phyloP scores from a whole-genome alignment of 148 eudicot species.

The Selenicereus undatus region DNA sequence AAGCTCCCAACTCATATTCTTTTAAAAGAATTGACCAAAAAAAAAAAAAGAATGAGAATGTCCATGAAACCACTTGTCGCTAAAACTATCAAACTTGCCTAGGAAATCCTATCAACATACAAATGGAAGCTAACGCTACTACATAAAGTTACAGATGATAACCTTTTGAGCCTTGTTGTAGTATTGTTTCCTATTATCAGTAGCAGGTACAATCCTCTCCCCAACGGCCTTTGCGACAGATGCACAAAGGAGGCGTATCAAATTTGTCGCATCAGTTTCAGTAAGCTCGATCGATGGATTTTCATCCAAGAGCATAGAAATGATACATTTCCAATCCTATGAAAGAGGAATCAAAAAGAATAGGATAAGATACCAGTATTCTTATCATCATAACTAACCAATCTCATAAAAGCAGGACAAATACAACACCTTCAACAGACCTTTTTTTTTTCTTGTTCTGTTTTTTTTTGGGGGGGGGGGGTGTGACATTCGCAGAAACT shows the following conservation, averaged over 20 bases:
- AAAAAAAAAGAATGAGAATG: background rate
- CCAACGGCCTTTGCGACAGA: slow-evolving; percentile 92
- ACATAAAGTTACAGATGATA: slow-evolving; percentile 4
- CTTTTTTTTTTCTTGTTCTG: background rate
- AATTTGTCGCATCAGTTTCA: slow-evolving; percentile 81
- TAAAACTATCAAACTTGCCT: background rate
- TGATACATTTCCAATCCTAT: slow-evolving; percentile 94
- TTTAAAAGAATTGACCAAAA: too few relatives aligned
- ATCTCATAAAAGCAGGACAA: background rate
- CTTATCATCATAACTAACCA: background rate
- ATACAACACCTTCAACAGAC: background rate
- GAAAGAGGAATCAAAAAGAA: slow-evolving; percentile 16
- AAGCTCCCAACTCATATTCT: background rate
- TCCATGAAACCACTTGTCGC: background rate
- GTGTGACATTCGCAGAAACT: background rate
- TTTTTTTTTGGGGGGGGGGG: background rate
- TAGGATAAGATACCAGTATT: background rate
- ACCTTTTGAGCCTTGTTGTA: slow-evolving; percentile 88
- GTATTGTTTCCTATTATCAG: slow-evolving; percentile 74
- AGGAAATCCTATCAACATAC: background rate
- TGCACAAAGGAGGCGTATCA: slow-evolving; percentile 82
- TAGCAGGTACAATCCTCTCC: slow-evolving; percentile 90
- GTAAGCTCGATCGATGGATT: slow-evolving; percentile 73
- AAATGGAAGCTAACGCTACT: background rate
- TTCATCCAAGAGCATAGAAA: slow-evolving; percentile 73